phyloP scores from a whole-genome alignment of 1,284 basidiomycete genomes.

The Melampsora americana region DNA sequence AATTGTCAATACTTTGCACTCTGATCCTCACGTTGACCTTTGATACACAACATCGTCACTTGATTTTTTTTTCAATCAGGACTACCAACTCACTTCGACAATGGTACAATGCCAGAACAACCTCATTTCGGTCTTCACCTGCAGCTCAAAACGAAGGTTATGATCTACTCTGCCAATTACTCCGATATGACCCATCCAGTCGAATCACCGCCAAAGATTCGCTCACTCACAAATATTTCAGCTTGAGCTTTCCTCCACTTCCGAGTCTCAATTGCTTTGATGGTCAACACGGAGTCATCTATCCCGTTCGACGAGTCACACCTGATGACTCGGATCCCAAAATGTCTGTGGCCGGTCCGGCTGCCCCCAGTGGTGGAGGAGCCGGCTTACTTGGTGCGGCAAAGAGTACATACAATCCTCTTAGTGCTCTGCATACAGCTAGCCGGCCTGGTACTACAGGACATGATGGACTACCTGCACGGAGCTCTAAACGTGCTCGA shows the following conservation, averaged over 20 bases:
- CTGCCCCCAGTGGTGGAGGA: conserved; percentile 14
- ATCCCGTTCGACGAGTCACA: conserved; percentile 25
- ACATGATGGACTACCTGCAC: conserved; percentile 5
- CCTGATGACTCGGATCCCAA: conserved; percentile 17
- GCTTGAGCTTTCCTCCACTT: background rate
- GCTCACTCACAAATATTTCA: conserved; percentile 85
- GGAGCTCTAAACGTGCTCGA: conserved; percentile 23
- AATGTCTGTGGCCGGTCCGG: conserved; percentile 11
- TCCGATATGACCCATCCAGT: conserved; percentile 97
- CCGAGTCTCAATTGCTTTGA: conserved; percentile 6
- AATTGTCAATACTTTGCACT: background rate
- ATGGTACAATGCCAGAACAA: conserved; percentile 35
- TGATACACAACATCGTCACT: background rate
- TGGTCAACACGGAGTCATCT: background rate
- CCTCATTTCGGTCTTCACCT: background rate
- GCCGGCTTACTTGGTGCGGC: conserved; percentile 6
- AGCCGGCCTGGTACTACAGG: conserved; percentile 12
- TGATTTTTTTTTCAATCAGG: conserved; percentile 4
- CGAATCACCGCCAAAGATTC: conserved; percentile 94
- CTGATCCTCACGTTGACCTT: background rate
- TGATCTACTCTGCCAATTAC: conserved; percentile 82
- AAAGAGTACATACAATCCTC: background rate
- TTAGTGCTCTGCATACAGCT: background rate
- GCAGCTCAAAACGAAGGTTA: conserved; percentile 17
- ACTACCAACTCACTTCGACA: conserved; percentile 32